phyloP scores from a whole-genome alignment of 352 stramenopile genomes.

The Globisporangium paddicum region DNA sequence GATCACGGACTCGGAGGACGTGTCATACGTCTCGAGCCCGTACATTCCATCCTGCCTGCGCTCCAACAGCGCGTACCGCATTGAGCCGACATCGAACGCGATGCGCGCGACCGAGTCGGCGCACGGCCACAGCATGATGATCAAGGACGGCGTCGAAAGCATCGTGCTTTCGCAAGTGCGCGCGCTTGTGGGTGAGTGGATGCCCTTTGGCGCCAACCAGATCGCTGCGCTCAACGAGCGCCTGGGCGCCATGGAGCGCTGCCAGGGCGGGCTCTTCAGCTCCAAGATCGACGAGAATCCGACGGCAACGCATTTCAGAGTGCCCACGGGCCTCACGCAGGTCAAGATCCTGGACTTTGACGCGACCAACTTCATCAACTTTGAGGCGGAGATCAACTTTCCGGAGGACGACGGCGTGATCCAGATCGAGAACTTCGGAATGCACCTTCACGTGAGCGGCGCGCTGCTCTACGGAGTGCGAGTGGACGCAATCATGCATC shows the following conservation, averaged over 20 bases:
- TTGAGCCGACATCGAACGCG: conserved; percentile 94
- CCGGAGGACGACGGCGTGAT: conserved; percentile 92
- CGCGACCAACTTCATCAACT: conserved; percentile 97
- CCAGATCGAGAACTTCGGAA: conserved; percentile 97
- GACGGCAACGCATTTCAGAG: conserved; percentile 83
- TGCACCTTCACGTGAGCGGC: conserved; percentile 75
- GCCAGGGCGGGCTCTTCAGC: conserved; percentile 96
- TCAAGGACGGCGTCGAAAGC: conserved; percentile 91
- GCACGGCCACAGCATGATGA: conserved; percentile 85
- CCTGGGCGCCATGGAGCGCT: conserved; percentile 93
- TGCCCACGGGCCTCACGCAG: conserved; percentile 91
- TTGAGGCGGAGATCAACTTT: conserved; percentile 97
- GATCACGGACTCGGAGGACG: conserved; percentile 96
- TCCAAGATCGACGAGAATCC: conserved; percentile 88
- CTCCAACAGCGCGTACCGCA: conserved; percentile 81
- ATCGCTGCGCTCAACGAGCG: conserved; percentile 97
- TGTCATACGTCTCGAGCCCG: conserved; percentile 96
- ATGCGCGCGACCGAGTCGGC: conserved; percentile 89
- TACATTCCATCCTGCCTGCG: conserved; percentile 96
- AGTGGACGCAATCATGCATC: conserved; percentile 97
- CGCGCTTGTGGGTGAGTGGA: conserved; percentile 96
- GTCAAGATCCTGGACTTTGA: conserved; percentile 98
- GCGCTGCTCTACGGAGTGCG: conserved; percentile 77
- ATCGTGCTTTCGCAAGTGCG: conserved; percentile 95
- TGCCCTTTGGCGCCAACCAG: conserved; percentile 97